Percentiles rank a stretch among this genome's conserved stretches.
These are phyloP conservation scores for Taxawa tesnikishii DNA, from an alignment of 2,329 filamentous ascomycete species.

Conservation along the genomic window DNA sequence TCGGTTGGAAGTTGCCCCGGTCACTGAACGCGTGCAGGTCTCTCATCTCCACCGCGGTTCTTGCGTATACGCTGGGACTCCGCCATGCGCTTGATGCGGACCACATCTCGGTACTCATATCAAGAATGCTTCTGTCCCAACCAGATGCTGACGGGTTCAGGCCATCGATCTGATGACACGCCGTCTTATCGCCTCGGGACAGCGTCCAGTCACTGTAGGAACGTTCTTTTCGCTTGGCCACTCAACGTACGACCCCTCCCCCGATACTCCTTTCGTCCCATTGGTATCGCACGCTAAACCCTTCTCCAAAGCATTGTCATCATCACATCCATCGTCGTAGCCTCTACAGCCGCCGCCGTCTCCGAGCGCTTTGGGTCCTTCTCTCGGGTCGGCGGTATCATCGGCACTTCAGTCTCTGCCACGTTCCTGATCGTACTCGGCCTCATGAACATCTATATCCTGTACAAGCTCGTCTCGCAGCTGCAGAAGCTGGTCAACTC, in stretches of 20 bases:
- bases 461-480: slow-evolving; percentile 62
- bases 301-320: slow-evolving; percentile 54
- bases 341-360: slow-evolving; percentile 76
- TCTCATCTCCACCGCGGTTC: slow-evolving; percentile 66
- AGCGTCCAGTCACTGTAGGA: slow-evolving; percentile 79
- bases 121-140: not conserved
- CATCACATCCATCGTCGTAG: slow-evolving; percentile 81
- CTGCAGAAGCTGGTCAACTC: slow-evolving; percentile 48
- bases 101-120: slow-evolving; percentile 53
- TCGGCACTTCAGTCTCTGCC: slow-evolving; percentile 79
- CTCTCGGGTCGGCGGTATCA: slow-evolving; percentile 68
- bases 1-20: not conserved
- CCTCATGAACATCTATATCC: slow-evolving; percentile 72
- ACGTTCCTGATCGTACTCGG: slow-evolving; percentile 73
- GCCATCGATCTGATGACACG: slow-evolving; percentile 95
- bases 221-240: slow-evolving; percentile 92
- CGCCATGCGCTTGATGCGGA: slow-evolving; percentile 97
- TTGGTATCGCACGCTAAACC: not conserved
- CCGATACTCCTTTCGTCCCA: not conserved
- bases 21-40: slow-evolving; percentile 23
- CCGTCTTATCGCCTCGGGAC: slow-evolving; percentile 72
- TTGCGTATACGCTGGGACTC: slow-evolving; percentile 80
- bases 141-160: slow-evolving; percentile 12
- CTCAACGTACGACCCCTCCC: slow-evolving; percentile 46
- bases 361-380: slow-evolving; percentile 72